These are phyloP conservation scores for Boletus rex-veris DNA, from an alignment of 768 basidiomycete species.

Conservation along the genomic window DNA sequence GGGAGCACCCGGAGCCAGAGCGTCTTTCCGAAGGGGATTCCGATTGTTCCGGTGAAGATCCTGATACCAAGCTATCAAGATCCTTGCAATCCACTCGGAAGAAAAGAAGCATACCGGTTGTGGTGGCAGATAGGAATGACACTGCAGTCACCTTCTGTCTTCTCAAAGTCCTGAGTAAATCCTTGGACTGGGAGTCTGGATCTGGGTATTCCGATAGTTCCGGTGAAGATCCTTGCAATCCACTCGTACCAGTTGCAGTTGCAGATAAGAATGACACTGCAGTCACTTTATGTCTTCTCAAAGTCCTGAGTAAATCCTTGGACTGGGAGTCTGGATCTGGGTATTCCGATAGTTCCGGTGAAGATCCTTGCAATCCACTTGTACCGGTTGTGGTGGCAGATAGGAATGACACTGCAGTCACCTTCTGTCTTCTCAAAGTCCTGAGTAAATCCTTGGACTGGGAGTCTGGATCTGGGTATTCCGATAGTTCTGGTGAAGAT, in stretches of 20 bases:
- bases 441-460: neutral
- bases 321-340: too few species aligned
- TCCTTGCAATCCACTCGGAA: too few species aligned
- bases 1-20: too few species aligned
- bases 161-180: neutral
- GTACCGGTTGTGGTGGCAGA: too few species aligned
- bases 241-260: too few species aligned
- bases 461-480: too few species aligned
- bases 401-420: neutral
- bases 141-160: neutral
- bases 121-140: neutral
- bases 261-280: neutral
- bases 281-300: neutral
- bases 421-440: neutral
- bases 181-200: too few species aligned
- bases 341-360: neutral
- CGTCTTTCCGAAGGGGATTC: neutral
- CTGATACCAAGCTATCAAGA: neutral
- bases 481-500: neutral
- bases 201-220: neutral
- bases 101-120: too few species aligned
- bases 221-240: too few species aligned
- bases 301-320: neutral
- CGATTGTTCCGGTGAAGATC: neutral
- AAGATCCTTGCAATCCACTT: too few species aligned